phyloP scores from a whole-genome alignment of 2,329 filamentous ascomycete genomes.

The Paracoccidioides lutzii region DNA sequence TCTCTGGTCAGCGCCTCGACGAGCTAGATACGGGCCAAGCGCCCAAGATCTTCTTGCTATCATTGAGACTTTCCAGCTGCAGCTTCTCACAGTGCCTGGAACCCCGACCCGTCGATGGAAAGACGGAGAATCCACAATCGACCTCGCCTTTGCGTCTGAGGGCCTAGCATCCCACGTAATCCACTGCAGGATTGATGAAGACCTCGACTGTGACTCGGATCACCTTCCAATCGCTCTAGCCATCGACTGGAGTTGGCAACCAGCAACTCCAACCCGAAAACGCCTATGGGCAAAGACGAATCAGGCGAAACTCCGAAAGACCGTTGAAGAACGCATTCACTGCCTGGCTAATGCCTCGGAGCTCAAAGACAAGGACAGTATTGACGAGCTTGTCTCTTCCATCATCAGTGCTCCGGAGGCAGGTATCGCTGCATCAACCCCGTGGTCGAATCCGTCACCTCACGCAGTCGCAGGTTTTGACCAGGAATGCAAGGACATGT shows the following conservation, averaged over 20 bases:
- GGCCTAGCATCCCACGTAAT: slow-evolving; percentile 4
- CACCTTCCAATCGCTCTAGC: slow-evolving; percentile 14
- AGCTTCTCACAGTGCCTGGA: slow-evolving; percentile 9
- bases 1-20: slow-evolving; percentile 9
- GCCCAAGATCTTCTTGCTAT: slow-evolving; percentile 10
- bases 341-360: neutral
- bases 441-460: slow-evolving; percentile 13
- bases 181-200: slow-evolving; percentile 8
- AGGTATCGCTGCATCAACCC: slow-evolving; percentile 16
- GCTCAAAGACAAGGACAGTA: slow-evolving; percentile 8
- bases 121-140: slow-evolving; percentile 9
- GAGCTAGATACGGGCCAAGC: slow-evolving; percentile 3
- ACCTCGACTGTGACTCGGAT: slow-evolving; percentile 16
- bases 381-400: slow-evolving; percentile 9
- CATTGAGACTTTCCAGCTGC: slow-evolving; percentile 9
- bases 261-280: slow-evolving; percentile 5
- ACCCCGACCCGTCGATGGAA: slow-evolving; percentile 8
- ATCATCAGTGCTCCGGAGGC: slow-evolving; percentile 13
- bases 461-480: slow-evolving; percentile 15
- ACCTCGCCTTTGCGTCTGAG: too few species aligned
- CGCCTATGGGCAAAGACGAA: slow-evolving; percentile 12
- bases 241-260: slow-evolving; percentile 14
- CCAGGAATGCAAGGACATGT: slow-evolving; percentile 14
- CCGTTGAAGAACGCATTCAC: slow-evolving; percentile 5
- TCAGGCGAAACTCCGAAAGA: slow-evolving; percentile 8